Base-by-base conservation (phyloP, 2,329 filamentous ascomycete genomes). In the Cladophialophora yegresii region DNA sequence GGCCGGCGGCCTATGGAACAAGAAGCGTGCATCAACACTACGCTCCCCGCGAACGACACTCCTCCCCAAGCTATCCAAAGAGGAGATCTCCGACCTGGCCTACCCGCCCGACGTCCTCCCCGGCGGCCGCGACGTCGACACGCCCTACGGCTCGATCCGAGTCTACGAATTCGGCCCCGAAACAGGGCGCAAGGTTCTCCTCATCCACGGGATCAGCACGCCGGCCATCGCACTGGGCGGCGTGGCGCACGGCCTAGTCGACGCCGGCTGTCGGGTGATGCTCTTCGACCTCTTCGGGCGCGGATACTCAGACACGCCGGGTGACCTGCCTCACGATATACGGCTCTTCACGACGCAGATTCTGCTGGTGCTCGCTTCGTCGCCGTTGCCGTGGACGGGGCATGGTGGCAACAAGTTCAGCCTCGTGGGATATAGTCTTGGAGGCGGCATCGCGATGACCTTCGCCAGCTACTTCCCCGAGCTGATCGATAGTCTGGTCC, bases 141-240 rank as follows among this genome's bases (percentile, higher is more conserved):
- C 73, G 7, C 78, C 78, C 1, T 92, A 91, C 73, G 91, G 91
- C 16, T 85, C 79, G 4, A 84, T 91, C 66, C 81, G 88, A 53
- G 87, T 91, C 2, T 93, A 92, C 73, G 92, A 96, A 79, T 95
- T 88, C 84, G 92, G 92, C 0, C 89, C 90, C 0, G 82, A 86
- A 64, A 78, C 83, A 40, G 91, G 90, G 1, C 83, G 86, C 30
- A 92, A 88, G 72, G 86, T 93, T 0, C 78, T 96, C 13, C 78
- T 96, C 28, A 77, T 96, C 16, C 92, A 93, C 75, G 92, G 92
- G 4, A 93, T 95, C 71, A 90, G 87, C 56, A 95, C 91, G 5
- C 91, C 92, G 0, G 87, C 87, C 66, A 79, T 93, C 54, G 83
- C 89, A 0, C 77, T 93, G 20, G 87, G 86, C 1, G 82, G 84